Base-by-base conservation (phyloP, 176 grass and related monocot genomes). In the Tillandsia leiboldiana region DNA sequence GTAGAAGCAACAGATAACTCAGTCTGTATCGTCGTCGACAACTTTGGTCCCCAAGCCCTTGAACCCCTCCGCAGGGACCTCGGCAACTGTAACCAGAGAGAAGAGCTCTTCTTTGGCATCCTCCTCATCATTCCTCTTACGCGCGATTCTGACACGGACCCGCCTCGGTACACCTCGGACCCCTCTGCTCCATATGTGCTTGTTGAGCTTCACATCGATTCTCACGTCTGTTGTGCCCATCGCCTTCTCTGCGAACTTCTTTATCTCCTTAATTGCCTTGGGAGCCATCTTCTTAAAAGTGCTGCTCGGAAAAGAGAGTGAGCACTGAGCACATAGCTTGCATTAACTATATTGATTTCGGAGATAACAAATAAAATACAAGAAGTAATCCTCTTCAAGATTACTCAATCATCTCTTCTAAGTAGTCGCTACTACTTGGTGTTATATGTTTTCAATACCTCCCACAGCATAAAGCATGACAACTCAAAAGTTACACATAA, bases 261-360 rank as follows among this genome's bases (percentile, higher is more conserved):
- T 80, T 67, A 92, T 97, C 73, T 92, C 93, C 81, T 92, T 92
- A 48, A 97, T 87, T 18, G 89, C 86, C 17, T 87, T 97, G 3
- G 93, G 93, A 1, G 93, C 93, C 74, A 86, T 97, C 86, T 97
- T 96, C 82, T 97, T 92, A 63, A 97, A 97, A 49, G 89, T 87
- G 62, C 93, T 92, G 83, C 26, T 33, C 51, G 63, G 10, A 65
- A 28, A 50, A 49, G 27, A 51, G 11, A 51, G n/a, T 59, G 20
- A 59, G 20, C n/a, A 17, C n/a, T 59, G 12, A 59, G 20, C n/a
- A 17, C n/a, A 8, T 3, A 59, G 54, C 14, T 56, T 56, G 15
- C 15, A 56, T 14, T 56, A 56, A 56, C 53, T n/a, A 12, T 56
- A 56, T n/a, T 56, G 13, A 56, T 56, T 12, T 56, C 12, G 33